These are phyloP conservation scores for Candida broadrunensis DNA, from an alignment of 805 yeast species.

Conservation along the genomic window DNA sequence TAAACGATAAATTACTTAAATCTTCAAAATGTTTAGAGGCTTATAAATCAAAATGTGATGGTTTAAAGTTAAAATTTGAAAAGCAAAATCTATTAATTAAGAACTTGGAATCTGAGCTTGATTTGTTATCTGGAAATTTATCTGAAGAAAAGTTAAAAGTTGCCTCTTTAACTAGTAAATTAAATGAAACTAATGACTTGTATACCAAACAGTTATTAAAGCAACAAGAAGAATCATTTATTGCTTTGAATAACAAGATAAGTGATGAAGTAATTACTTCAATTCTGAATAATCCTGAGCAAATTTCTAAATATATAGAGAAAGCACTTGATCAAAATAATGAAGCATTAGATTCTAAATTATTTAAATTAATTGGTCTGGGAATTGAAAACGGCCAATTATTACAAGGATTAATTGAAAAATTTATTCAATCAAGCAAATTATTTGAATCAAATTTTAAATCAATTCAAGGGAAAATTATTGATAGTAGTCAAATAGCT, in stretches of 20 bases:
- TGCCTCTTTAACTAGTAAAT: background rate
- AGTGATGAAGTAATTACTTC: background rate
- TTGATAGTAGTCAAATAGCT: too few species aligned
- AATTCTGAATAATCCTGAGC: background rate
- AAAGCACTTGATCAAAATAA: background rate
- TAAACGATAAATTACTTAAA: background rate
- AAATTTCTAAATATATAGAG: background rate
- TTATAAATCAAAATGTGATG: background rate
- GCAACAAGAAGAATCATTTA: background rate
- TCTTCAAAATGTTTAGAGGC: background rate
- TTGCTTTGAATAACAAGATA: background rate
- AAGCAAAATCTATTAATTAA: slow-evolving; percentile 2
- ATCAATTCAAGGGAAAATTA: too few species aligned
- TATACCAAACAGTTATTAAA: background rate
- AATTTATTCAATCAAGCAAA: too few species aligned
- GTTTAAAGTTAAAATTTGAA: slow-evolving; percentile 2
- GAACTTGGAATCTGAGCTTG: slow-evolving; percentile 2
- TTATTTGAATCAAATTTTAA: too few species aligned
- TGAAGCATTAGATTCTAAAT: background rate
- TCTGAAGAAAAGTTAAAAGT: slow-evolving; percentile 6
- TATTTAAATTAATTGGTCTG: background rate
- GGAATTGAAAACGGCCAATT: too few species aligned
- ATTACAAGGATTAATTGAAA: too few species aligned
- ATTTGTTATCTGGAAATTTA: slow-evolving; percentile 6
- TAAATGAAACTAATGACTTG: background rate